Conservation (phyloP, 163 green algal genomes). For the Scenedesmus sp. region DNA sequence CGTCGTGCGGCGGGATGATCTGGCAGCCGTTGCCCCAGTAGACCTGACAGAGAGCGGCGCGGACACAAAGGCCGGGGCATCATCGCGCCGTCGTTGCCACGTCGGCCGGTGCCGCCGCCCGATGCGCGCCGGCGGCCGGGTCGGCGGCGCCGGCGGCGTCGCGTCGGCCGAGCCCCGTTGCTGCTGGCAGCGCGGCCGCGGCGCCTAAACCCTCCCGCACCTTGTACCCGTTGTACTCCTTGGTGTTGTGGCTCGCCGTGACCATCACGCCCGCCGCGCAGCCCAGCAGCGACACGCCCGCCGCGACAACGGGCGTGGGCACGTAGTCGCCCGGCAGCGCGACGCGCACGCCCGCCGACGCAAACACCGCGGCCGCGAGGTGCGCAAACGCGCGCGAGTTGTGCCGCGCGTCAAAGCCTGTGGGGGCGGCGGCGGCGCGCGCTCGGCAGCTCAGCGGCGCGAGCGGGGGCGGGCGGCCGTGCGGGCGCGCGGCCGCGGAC, state of each 20-base stretch:
- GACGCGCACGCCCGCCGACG: conserved; percentile 40
- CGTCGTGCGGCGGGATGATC: conserved; percentile 82
- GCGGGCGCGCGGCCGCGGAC: no score
- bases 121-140: no score
- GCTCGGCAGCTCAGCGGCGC: no score
- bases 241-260: conserved; percentile 84
- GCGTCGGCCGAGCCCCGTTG: neutral
- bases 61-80: no score
- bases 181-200: no score
- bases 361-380: conserved; percentile 68
- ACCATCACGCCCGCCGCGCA: conserved; percentile 78
- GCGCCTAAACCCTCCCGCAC: no score
- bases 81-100: no score
- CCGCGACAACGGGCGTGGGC: conserved; percentile 81
- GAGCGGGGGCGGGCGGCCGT: no score
- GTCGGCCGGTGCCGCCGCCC: no score
- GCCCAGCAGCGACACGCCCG: conserved; percentile 66
- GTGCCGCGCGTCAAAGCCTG: conserved; percentile 72
- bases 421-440: no score
- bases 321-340: conserved; percentile 42
- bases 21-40: conserved; percentile 74
- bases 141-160: neutral
- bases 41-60: conserved; percentile 41
- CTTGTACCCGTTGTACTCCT: conserved; percentile 89
- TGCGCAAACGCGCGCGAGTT: conserved; percentile 59